Base-by-base conservation (phyloP, 2,329 filamentous ascomycete genomes). In the Rosellinia necatrix region DNA sequence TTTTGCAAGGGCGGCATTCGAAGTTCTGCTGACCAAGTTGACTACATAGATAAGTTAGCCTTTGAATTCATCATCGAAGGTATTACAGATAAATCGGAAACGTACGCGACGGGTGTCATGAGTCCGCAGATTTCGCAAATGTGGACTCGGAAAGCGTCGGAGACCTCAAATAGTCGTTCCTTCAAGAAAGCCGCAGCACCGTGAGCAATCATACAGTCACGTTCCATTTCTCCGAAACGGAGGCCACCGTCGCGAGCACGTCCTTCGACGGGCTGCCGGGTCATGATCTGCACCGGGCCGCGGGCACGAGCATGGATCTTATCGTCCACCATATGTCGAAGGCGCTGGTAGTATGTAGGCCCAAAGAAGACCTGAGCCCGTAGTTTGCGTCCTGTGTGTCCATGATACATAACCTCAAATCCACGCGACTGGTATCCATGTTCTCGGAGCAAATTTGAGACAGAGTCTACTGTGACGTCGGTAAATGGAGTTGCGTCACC, bases 131-230 rank as follows among this genome's bases (percentile, higher is more conserved):
- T 96, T 76, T 99, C 94, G 78, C 94, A 99, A 69, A 99, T 89
- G 75, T 99, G 94, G 57, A 99, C 94, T 74, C 92, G 84, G 83
- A 97, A 99, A 32, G 94, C 93, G 78, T 99, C 94, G 49, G 91
- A 96, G 47, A 99, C 94, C 73, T 97, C 93, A 69, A 99, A 97
- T 56, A 99, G 78, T 69, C 94, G 86, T 80, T 99, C 94, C 78
- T 99, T 99, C 71, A 99, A 78, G 83, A 99, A 99, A 1, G 92
- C 89, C 51, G 91, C 93, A 3, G 96, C 94, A 72, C 94, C 94
- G 73, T 99, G 96, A n/a, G 96, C 92, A 79, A 99, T 99, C 94
- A 99, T 99, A 74, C 94, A 99, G 85, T 99, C 96, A 79, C 96
- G 93, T 77, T 99, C 96, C 94, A 99, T 99, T 81, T 99, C 94